phyloP scores from a whole-genome alignment of 805 yeast genomes.

The Metschnikowia colocasiae region DNA sequence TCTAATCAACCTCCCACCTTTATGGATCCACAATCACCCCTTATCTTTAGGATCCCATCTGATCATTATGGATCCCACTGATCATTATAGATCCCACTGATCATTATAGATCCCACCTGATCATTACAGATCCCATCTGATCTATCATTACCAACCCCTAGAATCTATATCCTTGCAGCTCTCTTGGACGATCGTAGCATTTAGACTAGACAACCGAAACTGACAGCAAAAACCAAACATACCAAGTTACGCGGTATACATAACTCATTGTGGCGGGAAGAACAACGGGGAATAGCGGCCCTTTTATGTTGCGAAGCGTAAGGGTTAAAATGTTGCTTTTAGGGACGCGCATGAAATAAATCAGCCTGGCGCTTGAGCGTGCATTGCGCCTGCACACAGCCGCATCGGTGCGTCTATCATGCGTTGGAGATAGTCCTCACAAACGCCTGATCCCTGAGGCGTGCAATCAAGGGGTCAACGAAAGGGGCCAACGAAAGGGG shows the following conservation, averaged over 20 bases:
- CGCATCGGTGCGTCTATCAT: slow-evolving; percentile 6
- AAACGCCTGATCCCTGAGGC: slow-evolving; percentile 2
- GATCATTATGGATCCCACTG: no score
- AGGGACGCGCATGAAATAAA: slow-evolving; percentile 6
- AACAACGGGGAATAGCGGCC: neutral
- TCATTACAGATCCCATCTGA: no score
- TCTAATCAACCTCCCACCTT: no score
- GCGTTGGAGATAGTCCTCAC: slow-evolving; percentile 3
- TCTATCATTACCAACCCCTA: no score
- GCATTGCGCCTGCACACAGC: slow-evolving; percentile 2
- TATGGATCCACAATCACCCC: no score
- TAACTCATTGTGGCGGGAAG: slow-evolving; percentile 7
- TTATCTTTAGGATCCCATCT: no score
- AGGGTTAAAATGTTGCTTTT: slow-evolving; percentile 4
- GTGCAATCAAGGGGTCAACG: neutral
- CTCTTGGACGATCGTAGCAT: no score
- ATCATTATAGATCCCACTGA: no score
- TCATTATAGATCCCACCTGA: no score
- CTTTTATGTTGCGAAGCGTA: neutral
- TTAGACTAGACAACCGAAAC: no score
- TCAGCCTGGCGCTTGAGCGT: neutral
- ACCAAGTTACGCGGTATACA: slow-evolving; percentile 10
- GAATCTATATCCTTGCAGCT: no score
- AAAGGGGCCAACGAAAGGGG: neutral
- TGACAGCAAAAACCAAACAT: slow-evolving; percentile 3